phyloP scores from a whole-genome alignment of 805 yeast genomes.

The Candida nitratophila region DNA sequence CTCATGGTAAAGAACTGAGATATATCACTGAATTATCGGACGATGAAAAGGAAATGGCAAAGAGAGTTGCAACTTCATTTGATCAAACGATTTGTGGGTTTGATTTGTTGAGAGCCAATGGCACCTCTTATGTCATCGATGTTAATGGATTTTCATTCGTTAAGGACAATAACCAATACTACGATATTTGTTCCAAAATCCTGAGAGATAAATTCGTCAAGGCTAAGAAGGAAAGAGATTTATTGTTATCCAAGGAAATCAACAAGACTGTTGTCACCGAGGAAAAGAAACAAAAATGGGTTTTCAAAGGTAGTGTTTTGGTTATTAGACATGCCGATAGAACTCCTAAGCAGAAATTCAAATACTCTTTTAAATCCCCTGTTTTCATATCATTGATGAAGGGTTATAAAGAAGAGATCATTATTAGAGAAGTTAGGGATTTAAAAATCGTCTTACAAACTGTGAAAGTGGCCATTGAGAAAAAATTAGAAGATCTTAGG shows the following conservation, averaged over 20 bases:
- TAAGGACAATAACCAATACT: slow-evolving; percentile 81
- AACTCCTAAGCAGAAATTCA: slow-evolving; percentile 96
- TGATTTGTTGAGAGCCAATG: slow-evolving; percentile 84
- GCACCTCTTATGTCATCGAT: slow-evolving; percentile 87
- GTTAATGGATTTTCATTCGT: slow-evolving; percentile 98
- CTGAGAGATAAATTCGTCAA: slow-evolving; percentile 66
- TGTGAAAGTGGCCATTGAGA: slow-evolving; percentile 72
- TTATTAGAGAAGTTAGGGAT: slow-evolving; percentile 84
- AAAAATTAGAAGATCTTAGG: slow-evolving; percentile 69
- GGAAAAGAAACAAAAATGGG: slow-evolving; percentile 87
- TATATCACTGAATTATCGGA: slow-evolving; percentile 74
- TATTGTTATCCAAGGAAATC: slow-evolving; percentile 1
- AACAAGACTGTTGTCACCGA: slow-evolving; percentile 22
- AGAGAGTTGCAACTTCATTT: slow-evolving; percentile 64
- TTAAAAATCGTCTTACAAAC: slow-evolving; percentile 80
- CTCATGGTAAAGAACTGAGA: slow-evolving; percentile 95
- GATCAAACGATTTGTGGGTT: slow-evolving; percentile 96
- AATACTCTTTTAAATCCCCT: slow-evolving; percentile 86
- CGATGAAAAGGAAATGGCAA: slow-evolving; percentile 77
- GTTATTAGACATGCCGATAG: slow-evolving; percentile 97
- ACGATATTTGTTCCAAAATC: slow-evolving; percentile 75
- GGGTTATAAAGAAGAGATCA: slow-evolving; percentile 94
- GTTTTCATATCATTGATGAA: slow-evolving; percentile 79
- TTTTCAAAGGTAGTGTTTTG: slow-evolving; percentile 84
- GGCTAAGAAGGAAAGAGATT: slow-evolving; percentile 44